Conservation (phyloP, 2,329 filamentous ascomycete species). For the Sarocladium oryzae region DNA sequence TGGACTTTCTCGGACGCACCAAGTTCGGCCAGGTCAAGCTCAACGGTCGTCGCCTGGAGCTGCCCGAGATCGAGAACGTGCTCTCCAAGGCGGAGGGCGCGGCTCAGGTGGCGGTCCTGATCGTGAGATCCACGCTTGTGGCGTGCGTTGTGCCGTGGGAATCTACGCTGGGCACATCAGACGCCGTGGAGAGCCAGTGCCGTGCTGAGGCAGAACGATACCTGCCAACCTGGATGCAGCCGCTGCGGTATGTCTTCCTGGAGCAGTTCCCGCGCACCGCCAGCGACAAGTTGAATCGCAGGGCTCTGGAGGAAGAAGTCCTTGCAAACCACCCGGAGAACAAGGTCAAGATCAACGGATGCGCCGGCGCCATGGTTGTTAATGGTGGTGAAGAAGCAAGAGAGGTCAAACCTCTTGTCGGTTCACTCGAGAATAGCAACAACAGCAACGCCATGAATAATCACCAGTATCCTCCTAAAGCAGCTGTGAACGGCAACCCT, state of each 20-base stretch:
- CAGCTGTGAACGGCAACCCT: neutral
- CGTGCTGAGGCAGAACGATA: constrained; percentile 10
- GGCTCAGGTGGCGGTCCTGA: constrained; percentile 41
- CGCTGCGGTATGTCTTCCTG: constrained; percentile 9
- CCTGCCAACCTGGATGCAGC: constrained; percentile 10
- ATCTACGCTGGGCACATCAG: too few species aligned
- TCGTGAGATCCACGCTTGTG: constrained; percentile 22
- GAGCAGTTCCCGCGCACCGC: constrained; percentile 11
- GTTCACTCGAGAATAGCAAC: too few species aligned
- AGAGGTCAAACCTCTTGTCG: neutral
- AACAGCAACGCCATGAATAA: neutral
- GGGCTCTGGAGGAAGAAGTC: constrained; percentile 5
- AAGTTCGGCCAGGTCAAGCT: constrained; percentile 15
- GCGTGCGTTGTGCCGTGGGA: constrained; percentile 10
- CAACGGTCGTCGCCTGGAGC: constrained; percentile 13
- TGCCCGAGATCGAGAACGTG: constrained; percentile 12
- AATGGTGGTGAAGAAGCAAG: neutral
- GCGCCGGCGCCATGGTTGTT: neutral
- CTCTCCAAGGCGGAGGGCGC: constrained; percentile 22
- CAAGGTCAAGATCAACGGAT: neutral
- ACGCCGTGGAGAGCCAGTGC: constrained; percentile 7
- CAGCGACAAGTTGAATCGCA: constrained; percentile 11
- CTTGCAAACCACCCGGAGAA: neutral
- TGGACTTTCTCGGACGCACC: neutral
- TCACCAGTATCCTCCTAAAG: neutral